Conservation (phyloP, 768 basidiomycete species). For the Astraeus odoratus region DNA sequence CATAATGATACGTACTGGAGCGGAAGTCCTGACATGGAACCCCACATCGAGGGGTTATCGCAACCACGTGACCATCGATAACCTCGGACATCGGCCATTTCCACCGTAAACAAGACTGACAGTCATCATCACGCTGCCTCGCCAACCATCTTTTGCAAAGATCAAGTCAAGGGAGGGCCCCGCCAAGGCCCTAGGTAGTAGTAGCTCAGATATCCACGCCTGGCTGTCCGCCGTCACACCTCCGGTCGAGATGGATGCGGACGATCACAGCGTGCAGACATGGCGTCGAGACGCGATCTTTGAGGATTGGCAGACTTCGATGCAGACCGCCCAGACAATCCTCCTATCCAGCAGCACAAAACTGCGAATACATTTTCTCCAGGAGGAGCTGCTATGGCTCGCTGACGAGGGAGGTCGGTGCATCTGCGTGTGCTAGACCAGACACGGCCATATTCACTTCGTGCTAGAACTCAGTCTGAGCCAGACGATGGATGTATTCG, state of each 20-base stretch:
- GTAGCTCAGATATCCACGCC: slow-evolving; percentile 50
- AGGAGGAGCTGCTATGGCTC: slow-evolving; percentile 53
- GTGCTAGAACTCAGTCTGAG: slow-evolving; percentile 49
- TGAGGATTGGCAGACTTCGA: slow-evolving; percentile 48
- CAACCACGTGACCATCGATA: no score
- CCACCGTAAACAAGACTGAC: no score
- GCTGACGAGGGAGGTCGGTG: slow-evolving; percentile 50
- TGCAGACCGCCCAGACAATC: slow-evolving; percentile 45
- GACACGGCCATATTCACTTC: slow-evolving; percentile 1
- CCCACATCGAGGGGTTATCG: no score
- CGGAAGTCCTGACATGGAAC: no score
- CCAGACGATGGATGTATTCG: slow-evolving; percentile 64
- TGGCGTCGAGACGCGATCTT: slow-evolving; percentile 53
- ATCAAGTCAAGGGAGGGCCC: slow-evolving; percentile 47
- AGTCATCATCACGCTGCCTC: no score
- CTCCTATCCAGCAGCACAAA: slow-evolving; percentile 51
- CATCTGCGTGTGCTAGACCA: background rate
- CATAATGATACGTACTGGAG: no score
- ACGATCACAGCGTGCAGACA: slow-evolving; percentile 11
- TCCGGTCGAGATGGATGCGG: slow-evolving; percentile 30
- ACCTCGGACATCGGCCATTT: no score
- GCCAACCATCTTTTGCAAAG: no score
- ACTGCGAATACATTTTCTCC: slow-evolving; percentile 49
- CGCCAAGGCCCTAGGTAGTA: no score
- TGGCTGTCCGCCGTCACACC: slow-evolving; percentile 58